Base-by-base conservation (phyloP, 2,329 filamentous ascomycete species). In the Calonectria pseudoreteaudii region DNA sequence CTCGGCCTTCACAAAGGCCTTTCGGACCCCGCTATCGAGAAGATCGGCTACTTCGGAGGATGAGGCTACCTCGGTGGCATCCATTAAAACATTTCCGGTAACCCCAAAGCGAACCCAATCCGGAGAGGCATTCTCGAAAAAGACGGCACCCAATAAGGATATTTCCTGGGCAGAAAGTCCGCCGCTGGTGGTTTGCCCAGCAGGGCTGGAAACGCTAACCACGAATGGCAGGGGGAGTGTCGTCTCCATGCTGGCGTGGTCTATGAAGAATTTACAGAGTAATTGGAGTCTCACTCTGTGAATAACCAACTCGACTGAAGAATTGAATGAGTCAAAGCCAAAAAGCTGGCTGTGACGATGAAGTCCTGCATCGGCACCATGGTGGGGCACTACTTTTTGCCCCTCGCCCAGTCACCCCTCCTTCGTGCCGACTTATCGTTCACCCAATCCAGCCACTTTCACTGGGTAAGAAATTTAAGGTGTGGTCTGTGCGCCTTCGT, bases 21-120 rank as follows among this genome's bases (percentile, higher is more conserved):
- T 97, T 67, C 92, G 91, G 9, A 95, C 95, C 73, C 97, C 97
- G 76, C 92, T 91, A 83, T 99, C 94, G 70, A 99, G 91, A 44
- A 98, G 89, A 60, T 94, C 90, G 68, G 96, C 86, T 44, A 98
- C 88, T 76, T 97, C 94, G 77, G 95, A 93, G 70, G 88, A 87
- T 14, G 92, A 92, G 38, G 90, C 84, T 49, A 98, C 88, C 28
- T 86, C 86, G 6, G 94, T 93, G 66, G 93, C 95, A 80, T 98
- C 95, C 77, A 98, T 90, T 83, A 94, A 95, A 76, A 94, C 90
- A 77, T 89, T 87, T 76, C 90, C 89, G 41, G 89, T 87, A 71
- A 87, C 84, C 74, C 86, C 88, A 79, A 90, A 87, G 72, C 86
- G 86, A 36, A 84, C 83, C 67, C 92, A 84, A 74, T 88, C 83